Evolutionary conservation across 306 rosid genomes (phyloP), one percentile per base, ranked within the genome.

Genomic region (Sphenostylis stenocarpa): DNA sequence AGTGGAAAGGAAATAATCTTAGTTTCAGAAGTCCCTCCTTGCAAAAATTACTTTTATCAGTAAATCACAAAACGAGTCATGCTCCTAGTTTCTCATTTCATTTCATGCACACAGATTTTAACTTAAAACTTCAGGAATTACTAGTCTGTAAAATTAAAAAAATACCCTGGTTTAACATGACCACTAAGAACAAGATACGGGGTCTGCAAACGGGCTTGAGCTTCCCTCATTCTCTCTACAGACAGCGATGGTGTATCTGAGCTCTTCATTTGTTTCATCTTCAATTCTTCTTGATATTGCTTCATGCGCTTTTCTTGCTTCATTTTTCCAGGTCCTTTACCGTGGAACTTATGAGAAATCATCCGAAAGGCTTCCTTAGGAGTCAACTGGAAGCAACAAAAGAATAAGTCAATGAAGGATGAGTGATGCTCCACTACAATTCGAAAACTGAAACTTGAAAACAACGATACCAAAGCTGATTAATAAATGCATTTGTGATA

Each of bases 181-280:
- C 99, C 96, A 24, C 97, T 95, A 77, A 95, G 97, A 69, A 95
- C 99, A 81, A 95, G 94, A 86, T 95, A 92, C 23, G 97, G 97
- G 6, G 94, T 89, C 85, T 90, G 84, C 68, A 82, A 65, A 69
- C 86, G 92, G 81, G 93, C 91, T 82, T 92, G 99, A 28, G 99
- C 83, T 62, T 95, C 97, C 88, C 96, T 88, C 99, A 95, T 95
- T 87, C 96, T 89, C 96, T 89, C 96, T 65, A 88, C 94, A 58
- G 97, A 92, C 56, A 86, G 5, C 15, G 96, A 92, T 47, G 97
- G 97, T 17, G 97, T 92, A 82, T 92, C 97, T 2, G 96, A 89
- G 80, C 96, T 92, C 89, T 88, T 90, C 98, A 95, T 95, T 72
- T 88, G 93, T 80, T 95, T 95, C 90, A 92, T 76, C 86, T 90